Percentiles rank a stretch among this genome's conserved stretches.
Conservation (phyloP, 139 green algal species). For the Micractinium conductrix region DNA sequence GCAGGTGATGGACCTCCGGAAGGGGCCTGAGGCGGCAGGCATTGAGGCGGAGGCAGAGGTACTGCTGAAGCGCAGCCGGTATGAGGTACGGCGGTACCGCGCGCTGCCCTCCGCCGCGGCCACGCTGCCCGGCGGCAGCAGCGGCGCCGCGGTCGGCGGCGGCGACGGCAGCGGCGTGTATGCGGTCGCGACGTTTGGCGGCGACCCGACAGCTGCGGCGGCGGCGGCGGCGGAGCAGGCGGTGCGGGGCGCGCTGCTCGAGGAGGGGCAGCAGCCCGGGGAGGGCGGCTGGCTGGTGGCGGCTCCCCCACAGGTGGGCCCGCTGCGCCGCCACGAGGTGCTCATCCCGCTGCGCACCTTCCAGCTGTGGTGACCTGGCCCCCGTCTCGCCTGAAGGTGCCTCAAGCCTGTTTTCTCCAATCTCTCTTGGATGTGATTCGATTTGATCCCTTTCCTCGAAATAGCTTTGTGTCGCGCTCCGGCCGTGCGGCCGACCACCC, state of each 20-base stretch:
- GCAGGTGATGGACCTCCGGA: constrained; percentile 14
- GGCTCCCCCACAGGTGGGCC: constrained; percentile 46
- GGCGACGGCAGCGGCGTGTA: not conserved
- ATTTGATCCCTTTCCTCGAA: no score
- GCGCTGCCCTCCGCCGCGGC: not conserved
- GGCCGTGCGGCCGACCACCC: no score
- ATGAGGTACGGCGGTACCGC: constrained; percentile 16
- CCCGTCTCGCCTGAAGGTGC: no score
- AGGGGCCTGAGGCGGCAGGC: not conserved
- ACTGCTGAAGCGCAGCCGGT: constrained; percentile 7
- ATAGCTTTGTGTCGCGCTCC: no score
- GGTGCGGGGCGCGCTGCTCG: not conserved
- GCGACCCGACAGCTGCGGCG: not conserved
- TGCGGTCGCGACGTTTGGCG: not conserved
- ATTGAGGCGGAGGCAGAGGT: not conserved
- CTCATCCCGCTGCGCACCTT: constrained; percentile 69
- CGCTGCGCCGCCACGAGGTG: constrained; percentile 81
- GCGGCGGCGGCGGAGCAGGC: not conserved
- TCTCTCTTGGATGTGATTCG: no score
- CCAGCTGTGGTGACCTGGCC: constrained; percentile 53
- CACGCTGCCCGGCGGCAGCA: not conserved
- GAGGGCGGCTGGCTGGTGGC: not conserved
- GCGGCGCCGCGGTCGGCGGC: not conserved
- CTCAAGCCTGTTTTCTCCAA: no score
- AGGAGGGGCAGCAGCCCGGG: constrained; percentile 3